Conservation (phyloP, 2,329 filamentous ascomycete species). For the Claviceps africana region DNA sequence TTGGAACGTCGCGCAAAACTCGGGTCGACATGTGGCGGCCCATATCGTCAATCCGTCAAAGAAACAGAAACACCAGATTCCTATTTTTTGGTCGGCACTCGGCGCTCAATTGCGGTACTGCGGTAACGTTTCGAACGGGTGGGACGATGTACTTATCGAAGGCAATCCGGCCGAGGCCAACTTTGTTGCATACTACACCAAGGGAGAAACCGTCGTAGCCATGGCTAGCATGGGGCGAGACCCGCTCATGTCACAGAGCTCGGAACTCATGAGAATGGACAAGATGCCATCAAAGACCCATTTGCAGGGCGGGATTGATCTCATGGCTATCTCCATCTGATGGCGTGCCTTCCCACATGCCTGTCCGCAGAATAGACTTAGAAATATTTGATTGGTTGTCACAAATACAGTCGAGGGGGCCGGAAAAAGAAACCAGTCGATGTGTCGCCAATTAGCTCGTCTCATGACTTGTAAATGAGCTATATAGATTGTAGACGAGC, state of each 20-base stretch:
- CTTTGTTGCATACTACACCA: constrained; percentile 81
- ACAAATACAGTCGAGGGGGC: too few relatives aligned
- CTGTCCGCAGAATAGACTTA: neutral
- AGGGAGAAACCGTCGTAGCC: constrained; percentile 75
- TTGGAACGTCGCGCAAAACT: constrained; percentile 95
- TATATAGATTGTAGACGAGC: too few relatives aligned
- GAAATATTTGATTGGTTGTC: neutral
- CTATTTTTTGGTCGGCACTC: constrained; percentile 92
- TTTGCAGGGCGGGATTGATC: constrained; percentile 47
- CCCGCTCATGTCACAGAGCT: constrained; percentile 68
- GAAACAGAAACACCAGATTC: constrained; percentile 62
- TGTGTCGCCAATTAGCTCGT: too few relatives aligned
- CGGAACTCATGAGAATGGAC: constrained; percentile 69
- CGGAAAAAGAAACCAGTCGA: too few relatives aligned
- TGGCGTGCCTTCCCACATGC: neutral
- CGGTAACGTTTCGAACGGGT: constrained; percentile 69
- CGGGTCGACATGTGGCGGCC: constrained; percentile 64
- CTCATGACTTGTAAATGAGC: too few relatives aligned
- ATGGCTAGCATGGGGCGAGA: constrained; percentile 86
- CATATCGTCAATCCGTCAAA: constrained; percentile 54
- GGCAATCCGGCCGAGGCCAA: constrained; percentile 65
- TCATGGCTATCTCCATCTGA: constrained; percentile 25
- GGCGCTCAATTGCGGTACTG: constrained; percentile 86
- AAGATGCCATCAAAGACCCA: constrained; percentile 76
- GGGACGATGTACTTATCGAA: constrained; percentile 70